phyloP scores from a whole-genome alignment of 2,329 filamentous ascomycete species.

The Coniochaeta sp. region DNA sequence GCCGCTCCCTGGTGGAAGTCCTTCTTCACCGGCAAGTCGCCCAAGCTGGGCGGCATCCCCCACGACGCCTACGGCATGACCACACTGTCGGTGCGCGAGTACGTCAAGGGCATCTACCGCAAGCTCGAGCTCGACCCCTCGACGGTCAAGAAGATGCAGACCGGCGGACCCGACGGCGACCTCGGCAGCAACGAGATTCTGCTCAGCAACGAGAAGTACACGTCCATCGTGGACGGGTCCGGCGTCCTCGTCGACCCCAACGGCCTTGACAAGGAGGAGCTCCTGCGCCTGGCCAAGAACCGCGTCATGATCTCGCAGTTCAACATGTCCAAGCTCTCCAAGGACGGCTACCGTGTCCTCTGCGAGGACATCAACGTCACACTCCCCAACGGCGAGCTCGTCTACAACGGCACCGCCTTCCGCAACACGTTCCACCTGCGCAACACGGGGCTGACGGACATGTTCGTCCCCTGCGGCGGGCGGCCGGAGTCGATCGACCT shows the following conservation, averaged over 20 bases:
- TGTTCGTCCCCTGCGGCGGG: slow-evolving; percentile 93
- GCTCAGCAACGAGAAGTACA: slow-evolving; percentile 92
- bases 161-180: slow-evolving; percentile 92
- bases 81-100: slow-evolving; percentile 91
- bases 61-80: slow-evolving; percentile 98
- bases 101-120: slow-evolving; percentile 92
- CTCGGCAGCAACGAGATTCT: slow-evolving; percentile 97
- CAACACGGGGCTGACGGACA: slow-evolving; percentile 67
- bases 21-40: slow-evolving; percentile 98
- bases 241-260: slow-evolving; percentile 92
- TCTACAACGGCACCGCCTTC: slow-evolving; percentile 91
- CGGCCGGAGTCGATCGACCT: slow-evolving; percentile 96
- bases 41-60: slow-evolving; percentile 90
- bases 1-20: slow-evolving; percentile 99
- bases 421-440: slow-evolving; percentile 96
- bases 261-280: slow-evolving; percentile 77
- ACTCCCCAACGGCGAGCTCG: slow-evolving; percentile 78
- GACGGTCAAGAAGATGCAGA: slow-evolving; percentile 89
- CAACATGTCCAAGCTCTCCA: slow-evolving; percentile 76
- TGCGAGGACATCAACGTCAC: slow-evolving; percentile 85
- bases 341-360: slow-evolving; percentile 82
- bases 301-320: slow-evolving; percentile 88
- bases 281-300: slow-evolving; percentile 75
- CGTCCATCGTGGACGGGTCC: slow-evolving; percentile 88
- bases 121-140: slow-evolving; percentile 86